Evolutionary conservation across 208 protist genomes (phyloP), one percentile per base, ranked within the genome.

Genomic region (Crithidia expoeki): DNA sequence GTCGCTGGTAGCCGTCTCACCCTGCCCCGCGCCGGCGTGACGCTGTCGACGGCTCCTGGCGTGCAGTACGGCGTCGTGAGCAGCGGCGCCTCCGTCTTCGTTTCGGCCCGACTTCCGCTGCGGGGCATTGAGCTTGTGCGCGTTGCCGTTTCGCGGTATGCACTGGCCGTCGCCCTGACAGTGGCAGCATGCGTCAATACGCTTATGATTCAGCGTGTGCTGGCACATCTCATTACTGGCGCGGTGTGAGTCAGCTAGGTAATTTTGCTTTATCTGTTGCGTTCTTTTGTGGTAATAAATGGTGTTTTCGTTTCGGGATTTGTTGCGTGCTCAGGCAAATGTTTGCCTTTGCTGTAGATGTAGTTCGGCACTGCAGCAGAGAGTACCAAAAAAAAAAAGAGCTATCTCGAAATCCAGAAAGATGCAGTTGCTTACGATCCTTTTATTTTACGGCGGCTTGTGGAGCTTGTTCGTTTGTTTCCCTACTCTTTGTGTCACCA

Each of bases 181-280:
- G 23, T 84, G 50, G 74, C 59, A 42, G 66, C 73, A 34, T 79
- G 71, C 17, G 30, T 70, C 51, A 80, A 74, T 46, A 72, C 49
- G 19, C n/a, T 68, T 11, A 62, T 76, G 49, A 16, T 79, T 17
- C 75, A 76, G 25, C 65, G 49, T 19, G 33, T 74, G 5, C 9
- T 83, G n/a, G 12, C 42, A 21, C 69, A 59, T 19, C 32, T 67
- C 12, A 1, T 76, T 6, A 21, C 23, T 2, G 38, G 56, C 11
- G 21, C 23, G 10, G 21, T 23, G 4, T 60, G 33, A 57, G 36
- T 12, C 36, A 40, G 36, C 36, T 5, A 40, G 36, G 36, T 40
- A n/a, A n/a, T n/a, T n/a, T n/a, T n/a, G n/a, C n/a, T n/a, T n/a
- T n/a, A n/a, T n/a, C n/a, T n/a, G n/a, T n/a, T n/a, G n/a, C n/a